These are phyloP conservation scores for Phaeosphaeria sp. DNA, from an alignment of 2,329 filamentous ascomycete species.

Conservation along the genomic window DNA sequence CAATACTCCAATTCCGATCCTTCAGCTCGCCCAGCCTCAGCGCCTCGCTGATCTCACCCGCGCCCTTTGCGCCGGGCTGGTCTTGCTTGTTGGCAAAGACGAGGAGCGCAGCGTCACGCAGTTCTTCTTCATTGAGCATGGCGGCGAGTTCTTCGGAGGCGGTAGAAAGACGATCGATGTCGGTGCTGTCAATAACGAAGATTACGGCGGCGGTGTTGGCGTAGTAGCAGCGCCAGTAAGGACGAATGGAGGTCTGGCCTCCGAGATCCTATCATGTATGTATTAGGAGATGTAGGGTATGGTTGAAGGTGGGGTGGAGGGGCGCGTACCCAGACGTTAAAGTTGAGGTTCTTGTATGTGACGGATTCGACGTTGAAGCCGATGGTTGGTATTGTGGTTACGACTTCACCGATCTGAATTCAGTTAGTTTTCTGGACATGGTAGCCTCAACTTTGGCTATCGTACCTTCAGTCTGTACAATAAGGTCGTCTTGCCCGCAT, in stretches of 20 bases:
- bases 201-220: constrained; percentile 98
- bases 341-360: constrained; percentile 97
- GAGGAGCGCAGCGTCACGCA: constrained; percentile 87
- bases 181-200: constrained; percentile 97
- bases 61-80: constrained; percentile 94
- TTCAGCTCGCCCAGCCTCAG: constrained; percentile 87
- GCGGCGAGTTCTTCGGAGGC: constrained; percentile 90
- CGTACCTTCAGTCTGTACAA: constrained; percentile 92
- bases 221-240: constrained; percentile 99
- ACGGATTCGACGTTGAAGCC: constrained; percentile 99
- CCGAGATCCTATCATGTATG: constrained; percentile 73
- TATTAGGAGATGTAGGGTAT: constrained; percentile 2
- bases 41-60: constrained; percentile 95
- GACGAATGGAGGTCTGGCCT: constrained; percentile 97
- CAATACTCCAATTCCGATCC: constrained; percentile 98
- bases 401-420: constrained; percentile 92
- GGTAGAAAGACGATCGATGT: constrained; percentile 92
- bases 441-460: not conserved
- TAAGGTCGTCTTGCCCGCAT: constrained; percentile 96
- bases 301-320: not conserved
- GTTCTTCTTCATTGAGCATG: constrained; percentile 97
- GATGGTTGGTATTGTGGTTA: constrained; percentile 98
- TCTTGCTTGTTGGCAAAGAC: constrained; percentile 99
- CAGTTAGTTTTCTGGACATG: constrained; percentile 1
- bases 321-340: constrained; percentile 92